Evolutionary conservation across 2,329 filamentous ascomycete genomes (phyloP).

Genomic region (Trichoderma brevicompactum): DNA sequence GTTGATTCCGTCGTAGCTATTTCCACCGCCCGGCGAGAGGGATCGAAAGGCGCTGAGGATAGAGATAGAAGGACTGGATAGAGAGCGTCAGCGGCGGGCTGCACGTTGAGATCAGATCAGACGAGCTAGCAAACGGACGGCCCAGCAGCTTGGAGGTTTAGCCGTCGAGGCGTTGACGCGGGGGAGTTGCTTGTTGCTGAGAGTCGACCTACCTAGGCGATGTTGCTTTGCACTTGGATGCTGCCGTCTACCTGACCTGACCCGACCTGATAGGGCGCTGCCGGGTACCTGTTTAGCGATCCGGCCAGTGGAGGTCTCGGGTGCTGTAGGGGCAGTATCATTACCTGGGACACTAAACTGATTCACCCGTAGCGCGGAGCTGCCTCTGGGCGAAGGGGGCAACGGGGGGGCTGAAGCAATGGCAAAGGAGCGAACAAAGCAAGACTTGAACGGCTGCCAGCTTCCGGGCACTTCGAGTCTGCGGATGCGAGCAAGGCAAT

Average conservation of each 20-base stretch:
- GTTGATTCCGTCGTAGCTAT: neutral
- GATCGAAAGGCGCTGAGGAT: neutral
- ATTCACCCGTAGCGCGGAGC: slow-evolving; percentile 8
- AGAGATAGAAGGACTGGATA: slow-evolving; percentile 5
- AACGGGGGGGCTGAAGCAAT: neutral
- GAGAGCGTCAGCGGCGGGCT: slow-evolving; percentile 23
- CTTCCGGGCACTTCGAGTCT: neutral
- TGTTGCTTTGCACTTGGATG: neutral
- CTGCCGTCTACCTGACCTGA: neutral
- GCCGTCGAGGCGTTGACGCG: slow-evolving; percentile 26
- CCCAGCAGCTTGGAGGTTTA: slow-evolving; percentile 20
- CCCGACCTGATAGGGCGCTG: neutral
- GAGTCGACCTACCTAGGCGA: neutral
- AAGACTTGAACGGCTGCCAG: neutral
- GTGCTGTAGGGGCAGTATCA: slow-evolving; percentile 12
- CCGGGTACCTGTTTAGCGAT: slow-evolving; percentile 21
- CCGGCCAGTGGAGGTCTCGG: slow-evolving; percentile 12
- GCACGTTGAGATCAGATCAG: slow-evolving; percentile 5
- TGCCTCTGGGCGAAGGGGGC: neutral
- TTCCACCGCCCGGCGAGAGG: neutral
- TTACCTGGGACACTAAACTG: slow-evolving; percentile 8
- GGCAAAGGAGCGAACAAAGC: neutral
- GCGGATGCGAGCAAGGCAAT: neutral
- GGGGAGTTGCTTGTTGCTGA: slow-evolving; percentile 22
- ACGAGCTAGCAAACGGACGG: slow-evolving; percentile 14